Percentiles rank a stretch among this genome's conserved stretches.
These are phyloP conservation scores for Pestalotiopsis sp. DNA, from an alignment of 2,329 filamentous ascomycete species.

Conservation along the genomic window DNA sequence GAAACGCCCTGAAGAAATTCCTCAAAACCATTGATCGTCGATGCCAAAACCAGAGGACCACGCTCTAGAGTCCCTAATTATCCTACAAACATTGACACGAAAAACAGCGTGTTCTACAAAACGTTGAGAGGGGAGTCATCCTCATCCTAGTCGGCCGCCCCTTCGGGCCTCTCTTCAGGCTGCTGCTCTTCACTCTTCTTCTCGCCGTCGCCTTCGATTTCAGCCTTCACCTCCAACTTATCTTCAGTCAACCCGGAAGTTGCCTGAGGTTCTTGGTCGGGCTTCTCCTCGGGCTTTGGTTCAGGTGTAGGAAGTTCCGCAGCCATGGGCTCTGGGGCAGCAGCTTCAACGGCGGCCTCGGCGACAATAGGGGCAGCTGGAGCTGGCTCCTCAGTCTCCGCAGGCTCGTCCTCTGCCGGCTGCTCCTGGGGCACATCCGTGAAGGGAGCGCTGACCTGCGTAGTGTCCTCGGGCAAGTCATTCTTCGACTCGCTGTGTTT, in stretches of 20 bases:
- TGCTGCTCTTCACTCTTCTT: neutral
- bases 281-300: neutral
- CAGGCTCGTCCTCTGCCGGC: neutral
- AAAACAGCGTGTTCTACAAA: neutral
- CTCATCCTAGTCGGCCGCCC: neutral
- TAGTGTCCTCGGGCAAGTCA: neutral
- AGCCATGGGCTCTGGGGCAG: neutral
- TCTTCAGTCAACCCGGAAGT: neutral
- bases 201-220: neutral
- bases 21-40: neutral
- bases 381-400: neutral
- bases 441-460: neutral
- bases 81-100: neutral
- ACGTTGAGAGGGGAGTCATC: neutral
- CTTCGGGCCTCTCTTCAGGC: neutral
- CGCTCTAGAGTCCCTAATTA: neutral
- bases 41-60: neutral
- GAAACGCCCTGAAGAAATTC: neutral
- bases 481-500: constrained; percentile 34
- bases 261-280: neutral
- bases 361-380: neutral
- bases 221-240: neutral
- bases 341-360: neutral
- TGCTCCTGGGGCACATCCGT: neutral
- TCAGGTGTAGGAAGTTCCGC: neutral